A percentile compares a stretch with the other conserved stretches of the same genome.
Conservation (phyloP, 371 early-diverging fungal genomes). For the Mucor indicus region DNA sequence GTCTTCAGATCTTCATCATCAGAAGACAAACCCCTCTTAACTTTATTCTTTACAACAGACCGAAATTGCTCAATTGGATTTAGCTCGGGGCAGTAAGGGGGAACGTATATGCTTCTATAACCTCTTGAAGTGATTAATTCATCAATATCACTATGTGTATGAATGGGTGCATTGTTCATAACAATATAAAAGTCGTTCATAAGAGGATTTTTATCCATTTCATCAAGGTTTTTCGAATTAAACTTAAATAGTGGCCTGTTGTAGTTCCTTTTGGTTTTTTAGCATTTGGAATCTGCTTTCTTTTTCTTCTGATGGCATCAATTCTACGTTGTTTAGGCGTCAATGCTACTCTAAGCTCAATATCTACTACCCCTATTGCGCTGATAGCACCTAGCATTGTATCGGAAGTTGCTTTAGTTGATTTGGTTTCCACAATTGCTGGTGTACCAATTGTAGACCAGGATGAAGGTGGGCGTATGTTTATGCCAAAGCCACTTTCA, state of each 20-base stretch:
- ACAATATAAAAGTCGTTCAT: conserved; percentile 1
- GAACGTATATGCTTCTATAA: conserved; percentile 3
- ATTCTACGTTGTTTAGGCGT: too few relatives aligned
- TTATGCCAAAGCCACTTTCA: too few relatives aligned
- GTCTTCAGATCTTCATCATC: neutral
- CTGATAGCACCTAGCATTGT: too few relatives aligned
- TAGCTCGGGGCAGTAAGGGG: neutral
- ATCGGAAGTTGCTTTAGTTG: too few relatives aligned
- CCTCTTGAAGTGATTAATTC: neutral
- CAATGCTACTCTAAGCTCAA: too few relatives aligned
- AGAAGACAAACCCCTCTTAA: neutral
- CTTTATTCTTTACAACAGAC: conserved; percentile 5
- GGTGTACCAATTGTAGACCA: too few relatives aligned
- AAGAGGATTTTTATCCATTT: neutral
- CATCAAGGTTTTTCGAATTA: neutral
- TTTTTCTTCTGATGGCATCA: too few relatives aligned
- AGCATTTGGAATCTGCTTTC: neutral
- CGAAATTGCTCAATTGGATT: conserved; percentile 7
- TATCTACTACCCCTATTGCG: too few relatives aligned
- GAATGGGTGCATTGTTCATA: conserved; percentile 2
- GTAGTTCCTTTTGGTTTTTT: neutral
- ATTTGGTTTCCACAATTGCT: too few relatives aligned
- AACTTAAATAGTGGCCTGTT: conserved; percentile 2
- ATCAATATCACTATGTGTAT: neutral
- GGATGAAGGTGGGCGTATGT: too few relatives aligned